Conservation (phyloP, 2,329 filamentous ascomycete species). For the Samsoniella hepiali region DNA sequence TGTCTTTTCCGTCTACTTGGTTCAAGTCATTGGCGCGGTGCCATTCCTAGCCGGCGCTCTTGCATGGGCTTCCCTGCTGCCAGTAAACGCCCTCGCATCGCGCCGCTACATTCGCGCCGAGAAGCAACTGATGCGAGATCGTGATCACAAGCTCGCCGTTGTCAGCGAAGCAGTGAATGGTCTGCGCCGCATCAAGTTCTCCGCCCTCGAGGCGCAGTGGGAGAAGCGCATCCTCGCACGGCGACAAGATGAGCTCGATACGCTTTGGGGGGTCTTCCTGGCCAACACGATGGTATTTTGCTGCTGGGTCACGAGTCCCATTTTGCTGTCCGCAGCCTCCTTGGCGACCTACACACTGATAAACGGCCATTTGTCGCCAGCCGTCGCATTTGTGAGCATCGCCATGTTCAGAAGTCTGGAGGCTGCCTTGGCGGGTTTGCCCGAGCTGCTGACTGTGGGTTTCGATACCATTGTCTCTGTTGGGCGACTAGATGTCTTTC, state of each 20-base stretch:
- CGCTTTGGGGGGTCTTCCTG: constrained; percentile 64
- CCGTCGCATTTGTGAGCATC: constrained; percentile 75
- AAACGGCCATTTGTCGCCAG: constrained; percentile 62
- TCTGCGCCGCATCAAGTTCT: constrained; percentile 82
- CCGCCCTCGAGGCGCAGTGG: constrained; percentile 72
- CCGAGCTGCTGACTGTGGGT: constrained; percentile 67
- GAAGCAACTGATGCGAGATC: constrained; percentile 68
- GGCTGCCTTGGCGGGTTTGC: constrained; percentile 66
- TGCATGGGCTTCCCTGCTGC: constrained; percentile 61
- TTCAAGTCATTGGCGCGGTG: constrained; percentile 69
- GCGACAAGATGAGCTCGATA: constrained; percentile 64
- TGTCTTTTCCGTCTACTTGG: constrained; percentile 64
- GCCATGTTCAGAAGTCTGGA: constrained; percentile 71
- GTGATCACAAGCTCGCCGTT: constrained; percentile 71
- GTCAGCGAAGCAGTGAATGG: constrained; percentile 74
- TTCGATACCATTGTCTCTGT: constrained; percentile 71
- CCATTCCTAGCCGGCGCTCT: constrained; percentile 63
- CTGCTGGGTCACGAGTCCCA: constrained; percentile 72
- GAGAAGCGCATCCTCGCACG: constrained; percentile 61
- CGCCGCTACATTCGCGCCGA: constrained; percentile 64
- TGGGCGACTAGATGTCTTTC: constrained; percentile 67
- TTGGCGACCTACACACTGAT: constrained; percentile 65
- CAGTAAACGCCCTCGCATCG: constrained; percentile 65
- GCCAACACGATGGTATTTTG: constrained; percentile 60
- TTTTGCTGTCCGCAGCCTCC: constrained; percentile 69